Base-by-base conservation (phyloP, 371 early-diverging fungal genomes). In the Coemansia sp. region DNA sequence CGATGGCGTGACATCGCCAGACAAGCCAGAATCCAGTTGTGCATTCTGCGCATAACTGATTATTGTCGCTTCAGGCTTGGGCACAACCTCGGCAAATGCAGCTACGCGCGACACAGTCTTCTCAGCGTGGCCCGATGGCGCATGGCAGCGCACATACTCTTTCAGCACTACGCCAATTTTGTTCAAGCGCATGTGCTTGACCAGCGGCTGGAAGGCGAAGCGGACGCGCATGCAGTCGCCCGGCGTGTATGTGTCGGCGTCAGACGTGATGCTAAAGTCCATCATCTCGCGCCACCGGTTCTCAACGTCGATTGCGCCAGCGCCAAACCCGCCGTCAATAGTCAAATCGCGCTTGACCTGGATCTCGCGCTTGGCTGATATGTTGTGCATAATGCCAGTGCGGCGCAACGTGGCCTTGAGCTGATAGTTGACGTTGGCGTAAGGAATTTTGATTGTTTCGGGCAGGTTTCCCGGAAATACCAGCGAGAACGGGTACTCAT, bases 81-180 rank as follows among this genome's bases (percentile, higher is more conserved):
- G 72, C 12, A 71, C 58, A 5, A 58, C 58, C 51, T 75, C 72
- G 11, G 63, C 44, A 0, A 55, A 65, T 2, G 71, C 67, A n/a
- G 62, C 78, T 0, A 73, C 67, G 0, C 78, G 58, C 4, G 78
- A 78, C 21, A 78, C 73, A 1, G 74, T 73, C 28, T 78, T 78
- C 20, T 73, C 74, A 7, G 78, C 73, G 12, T 65, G 66, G 9
- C 78, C 78, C 42, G 61, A 25, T 23, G 74, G 74, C 21, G 66
- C 69, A n/a, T 78, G 73, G 58, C 73, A 78, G 48, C 73, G 69
- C 16, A 78, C 78, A n/a, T 78, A 78, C 53, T 78, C 78, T 52
- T 78, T 78, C 39, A 78, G 64, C 66, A 73, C 42, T 5, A 69
- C 73, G 53, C 69, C 74, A 37, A 78, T 66, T 58, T 66, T 65